These are phyloP conservation scores for Chlamydomonas sp. DNA, from an alignment of 139 green algal species.

Conservation along the genomic window DNA sequence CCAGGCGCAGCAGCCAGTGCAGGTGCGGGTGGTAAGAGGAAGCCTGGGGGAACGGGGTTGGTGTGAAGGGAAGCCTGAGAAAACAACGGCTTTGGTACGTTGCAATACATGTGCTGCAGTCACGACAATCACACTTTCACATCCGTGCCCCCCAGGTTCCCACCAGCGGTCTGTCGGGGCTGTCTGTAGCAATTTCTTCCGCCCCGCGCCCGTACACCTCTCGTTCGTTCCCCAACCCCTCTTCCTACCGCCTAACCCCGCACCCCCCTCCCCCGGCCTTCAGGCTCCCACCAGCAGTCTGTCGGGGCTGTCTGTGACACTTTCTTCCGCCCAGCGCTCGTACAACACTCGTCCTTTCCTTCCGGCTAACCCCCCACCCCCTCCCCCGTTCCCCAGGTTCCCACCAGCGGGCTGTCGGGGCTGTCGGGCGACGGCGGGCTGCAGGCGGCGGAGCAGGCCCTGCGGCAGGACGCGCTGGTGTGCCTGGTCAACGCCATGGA, in stretches of 20 bases:
- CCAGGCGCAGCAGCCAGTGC: slow-evolving; percentile 57
- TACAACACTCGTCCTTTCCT: too few relatives aligned
- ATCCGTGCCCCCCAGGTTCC: too few relatives aligned
- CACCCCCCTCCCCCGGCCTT: too few relatives aligned
- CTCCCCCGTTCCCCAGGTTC: neutral
- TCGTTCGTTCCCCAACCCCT: too few relatives aligned
- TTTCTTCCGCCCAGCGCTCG: neutral
- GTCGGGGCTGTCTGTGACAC: neutral
- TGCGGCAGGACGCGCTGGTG: slow-evolving; percentile 79
- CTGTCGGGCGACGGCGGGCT: neutral
- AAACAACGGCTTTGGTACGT: too few relatives aligned
- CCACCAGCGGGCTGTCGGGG: neutral
- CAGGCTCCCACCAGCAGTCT: neutral
- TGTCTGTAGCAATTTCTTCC: neutral
- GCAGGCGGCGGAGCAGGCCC: slow-evolving; percentile 3
- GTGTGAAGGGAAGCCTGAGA: too few relatives aligned
- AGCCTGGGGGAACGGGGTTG: too few relatives aligned
- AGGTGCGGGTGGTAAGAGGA: slow-evolving; percentile 14
- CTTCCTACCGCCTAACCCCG: too few relatives aligned
- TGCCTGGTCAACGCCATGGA: slow-evolving; percentile 72
- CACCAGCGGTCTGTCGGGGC: neutral
- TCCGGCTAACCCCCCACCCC: neutral
- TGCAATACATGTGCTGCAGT: too few relatives aligned
- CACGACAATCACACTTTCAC: too few relatives aligned
- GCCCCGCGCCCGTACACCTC: too few relatives aligned